Evolutionary conservation across 2,329 filamentous ascomycete species (phyloP).

Genomic region (Diaporthe vexans): DNA sequence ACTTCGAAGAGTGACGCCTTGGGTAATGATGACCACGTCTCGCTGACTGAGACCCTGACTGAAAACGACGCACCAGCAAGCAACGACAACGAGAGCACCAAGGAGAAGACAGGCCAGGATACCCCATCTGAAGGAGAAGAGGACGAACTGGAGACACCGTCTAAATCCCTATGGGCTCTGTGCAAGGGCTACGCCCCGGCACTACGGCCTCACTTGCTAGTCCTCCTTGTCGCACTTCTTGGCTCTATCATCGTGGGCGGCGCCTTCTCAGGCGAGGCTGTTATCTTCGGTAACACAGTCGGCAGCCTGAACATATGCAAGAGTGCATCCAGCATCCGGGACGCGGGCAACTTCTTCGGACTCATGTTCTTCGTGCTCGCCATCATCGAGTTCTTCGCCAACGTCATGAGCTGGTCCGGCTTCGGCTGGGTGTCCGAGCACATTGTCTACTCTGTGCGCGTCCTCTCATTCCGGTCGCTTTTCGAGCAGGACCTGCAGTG

Average conservation of each 20-base stretch:
- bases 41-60: slow-evolving; percentile 28
- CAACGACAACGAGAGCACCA: background rate
- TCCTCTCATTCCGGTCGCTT: slow-evolving; percentile 68
- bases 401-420: slow-evolving; percentile 67
- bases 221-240: slow-evolving; percentile 61
- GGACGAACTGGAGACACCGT: slow-evolving; percentile 38
- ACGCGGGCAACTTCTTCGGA: slow-evolving; percentile 66
- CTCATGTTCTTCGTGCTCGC: slow-evolving; percentile 73
- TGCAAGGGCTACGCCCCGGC: slow-evolving; percentile 36
- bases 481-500: slow-evolving; percentile 71
- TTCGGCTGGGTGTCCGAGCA: slow-evolving; percentile 71
- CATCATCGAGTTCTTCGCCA: slow-evolving; percentile 71
- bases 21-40: background rate
- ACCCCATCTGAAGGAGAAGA: slow-evolving; percentile 19
- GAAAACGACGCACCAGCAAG: slow-evolving; percentile 16
- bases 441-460: slow-evolving; percentile 67
- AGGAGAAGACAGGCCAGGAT: background rate
- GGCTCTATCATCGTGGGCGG: slow-evolving; percentile 67
- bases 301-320: slow-evolving; percentile 69
- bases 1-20: background rate
- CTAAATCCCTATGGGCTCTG: slow-evolving; percentile 36
- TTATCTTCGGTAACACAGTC: slow-evolving; percentile 73
- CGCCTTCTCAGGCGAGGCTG: slow-evolving; percentile 68
- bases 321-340: slow-evolving; percentile 60
- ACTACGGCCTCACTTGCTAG: slow-evolving; percentile 32